These are phyloP conservation scores for Sporothrix humicola DNA, from an alignment of 2,329 filamentous ascomycete genomes.

Conservation along the genomic window DNA sequence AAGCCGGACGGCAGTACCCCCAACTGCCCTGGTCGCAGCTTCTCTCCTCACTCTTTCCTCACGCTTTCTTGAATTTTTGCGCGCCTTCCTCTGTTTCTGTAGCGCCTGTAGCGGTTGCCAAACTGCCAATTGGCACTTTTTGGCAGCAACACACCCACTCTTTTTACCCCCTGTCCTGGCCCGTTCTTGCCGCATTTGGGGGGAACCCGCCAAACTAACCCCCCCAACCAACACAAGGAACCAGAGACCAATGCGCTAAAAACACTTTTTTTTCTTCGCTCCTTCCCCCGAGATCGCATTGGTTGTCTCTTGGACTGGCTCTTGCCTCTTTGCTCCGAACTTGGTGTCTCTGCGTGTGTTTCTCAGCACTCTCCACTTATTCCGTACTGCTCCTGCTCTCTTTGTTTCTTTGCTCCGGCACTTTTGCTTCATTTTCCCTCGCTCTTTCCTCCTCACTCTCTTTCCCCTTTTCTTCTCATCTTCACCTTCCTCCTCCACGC, in stretches of 20 bases:
- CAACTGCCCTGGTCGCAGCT: neutral
- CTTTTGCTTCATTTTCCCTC: constrained; percentile 25
- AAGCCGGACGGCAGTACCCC: neutral
- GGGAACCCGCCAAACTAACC: neutral
- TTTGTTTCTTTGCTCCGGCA: constrained; percentile 23
- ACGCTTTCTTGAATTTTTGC: too few relatives aligned
- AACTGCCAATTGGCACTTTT: neutral
- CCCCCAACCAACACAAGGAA: neutral
- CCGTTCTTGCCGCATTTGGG: constrained; percentile 20
- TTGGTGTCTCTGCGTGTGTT: constrained; percentile 19
- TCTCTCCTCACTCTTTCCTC: neutral
- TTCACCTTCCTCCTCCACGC: neutral
- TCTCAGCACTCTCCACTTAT: constrained; percentile 31
- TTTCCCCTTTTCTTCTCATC: neutral
- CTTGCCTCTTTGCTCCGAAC: constrained; percentile 15
- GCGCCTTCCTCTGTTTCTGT: neutral
- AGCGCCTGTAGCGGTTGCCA: constrained; percentile 27
- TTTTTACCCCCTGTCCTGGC: neutral
- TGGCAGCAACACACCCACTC: neutral
- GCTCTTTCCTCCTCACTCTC: constrained; percentile 5
- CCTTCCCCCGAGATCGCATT: constrained; percentile 37
- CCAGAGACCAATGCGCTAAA: constrained; percentile 24
- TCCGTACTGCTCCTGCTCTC: constrained; percentile 22
- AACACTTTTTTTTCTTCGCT: constrained; percentile 16
- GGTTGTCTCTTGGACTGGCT: constrained; percentile 5